A percentile compares a stretch with the other conserved stretches of the same genome.
Evolutionary conservation across 352 stramenopile species (phyloP).

Genomic region (Phytopythium ostracodes): DNA sequence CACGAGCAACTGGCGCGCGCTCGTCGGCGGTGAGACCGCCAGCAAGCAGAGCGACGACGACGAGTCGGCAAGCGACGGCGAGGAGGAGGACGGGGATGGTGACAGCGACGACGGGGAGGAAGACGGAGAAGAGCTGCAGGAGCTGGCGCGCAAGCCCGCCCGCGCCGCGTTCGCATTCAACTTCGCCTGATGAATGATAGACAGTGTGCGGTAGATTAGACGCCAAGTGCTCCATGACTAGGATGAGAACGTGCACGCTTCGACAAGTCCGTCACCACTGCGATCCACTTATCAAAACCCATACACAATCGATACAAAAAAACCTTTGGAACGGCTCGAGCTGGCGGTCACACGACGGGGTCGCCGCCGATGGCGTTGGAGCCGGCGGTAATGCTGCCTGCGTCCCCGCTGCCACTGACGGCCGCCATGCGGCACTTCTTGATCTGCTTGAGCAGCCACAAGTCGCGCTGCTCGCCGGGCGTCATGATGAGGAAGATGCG

Average conservation of each 20-base stretch:
- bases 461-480: conserved; percentile 13
- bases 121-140: too few species aligned
- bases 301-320: neutral
- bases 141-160: conserved; percentile 8
- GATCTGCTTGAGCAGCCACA: conserved; percentile 17
- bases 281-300: too few species aligned
- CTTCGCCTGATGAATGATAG: conserved; percentile 18
- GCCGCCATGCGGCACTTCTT: neutral
- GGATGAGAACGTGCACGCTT: too few species aligned
- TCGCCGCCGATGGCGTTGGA: neutral
- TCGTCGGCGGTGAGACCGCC: conserved; percentile 16
- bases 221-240: too few species aligned
- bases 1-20: conserved; percentile 40
- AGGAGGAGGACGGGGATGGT: conserved; percentile 12
- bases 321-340: neutral
- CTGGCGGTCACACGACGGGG: neutral
- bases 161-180: conserved; percentile 36
- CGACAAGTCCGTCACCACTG: neutral
- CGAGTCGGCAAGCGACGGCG: conserved; percentile 18
- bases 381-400: neutral
- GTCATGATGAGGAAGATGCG: conserved; percentile 17
- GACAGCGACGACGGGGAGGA: conserved; percentile 16
- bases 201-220: too few species aligned
- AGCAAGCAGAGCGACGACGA: conserved; percentile 13
- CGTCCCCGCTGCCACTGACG: too few species aligned